Evolutionary conservation across 371 early-diverging fungal genomes (phyloP), one percentile per base, ranked within the genome.

Genomic region (Mortierella sp.): DNA sequence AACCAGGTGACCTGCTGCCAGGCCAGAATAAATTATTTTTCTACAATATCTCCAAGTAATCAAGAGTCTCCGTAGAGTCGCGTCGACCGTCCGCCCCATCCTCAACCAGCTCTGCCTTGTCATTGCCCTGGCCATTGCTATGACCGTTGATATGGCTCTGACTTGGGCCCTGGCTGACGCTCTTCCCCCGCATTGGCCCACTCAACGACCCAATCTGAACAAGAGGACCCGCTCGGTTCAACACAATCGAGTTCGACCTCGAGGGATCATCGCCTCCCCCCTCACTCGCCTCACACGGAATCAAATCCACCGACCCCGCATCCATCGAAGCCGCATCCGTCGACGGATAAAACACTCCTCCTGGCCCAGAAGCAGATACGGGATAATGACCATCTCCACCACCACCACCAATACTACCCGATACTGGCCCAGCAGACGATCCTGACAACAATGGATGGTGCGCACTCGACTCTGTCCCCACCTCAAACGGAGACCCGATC

Each of bases 211-310:
- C 44, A 41, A 29, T 27, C 32, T 48, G 65, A 21, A 7, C 63
- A 48, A n/a, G 24, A 41, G 18, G 21, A 21, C 44, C 32, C 29
- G 71, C 32, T 41, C 72, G 78, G 58, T 18, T 77, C 7, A 72
- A 72, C 6, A 56, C 54, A 8, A 75, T 11, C 1, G 82, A 75
- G 29, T 77, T 81, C 11, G 77, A 70, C 32, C 82, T 35, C 11
- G 77, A 81, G 18, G n/a, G 63, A 63, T 78, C 75, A 24, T 75
- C 72, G 21, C 75, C 79, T 3, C 75, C 80, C 12, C 56, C 75
- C 51, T 82, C 82, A 35, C 82, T 78, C 10, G 70, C 75, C 27
- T 51, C 74, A 60, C 77, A 65, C 10, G 82, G 82, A 27, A 82
- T 82, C 55, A 82, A 46, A 27, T 82, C 82, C 35, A 82, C 60